Conservation (phyloP, 2,329 filamentous ascomycete species). For the Sporothrix sp. region DNA sequence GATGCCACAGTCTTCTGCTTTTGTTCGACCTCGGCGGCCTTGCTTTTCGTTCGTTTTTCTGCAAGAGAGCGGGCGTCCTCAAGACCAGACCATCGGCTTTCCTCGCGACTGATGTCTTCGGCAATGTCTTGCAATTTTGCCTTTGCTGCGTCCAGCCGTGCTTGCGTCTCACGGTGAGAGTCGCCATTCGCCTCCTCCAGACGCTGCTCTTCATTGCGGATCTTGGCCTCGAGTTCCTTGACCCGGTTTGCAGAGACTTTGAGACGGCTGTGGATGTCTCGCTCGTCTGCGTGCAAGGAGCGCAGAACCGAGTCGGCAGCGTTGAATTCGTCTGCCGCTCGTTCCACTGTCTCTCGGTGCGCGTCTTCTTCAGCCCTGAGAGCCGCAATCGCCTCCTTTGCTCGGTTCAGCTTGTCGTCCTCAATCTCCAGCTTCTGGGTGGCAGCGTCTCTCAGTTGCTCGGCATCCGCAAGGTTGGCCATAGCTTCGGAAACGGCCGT, state of each 20-base stretch:
- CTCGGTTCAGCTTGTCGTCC: conserved; percentile 35
- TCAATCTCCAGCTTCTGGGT: conserved; percentile 40
- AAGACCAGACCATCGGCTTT: conserved; percentile 24
- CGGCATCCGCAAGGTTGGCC: conserved; percentile 34
- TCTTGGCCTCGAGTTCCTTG: conserved; percentile 36
- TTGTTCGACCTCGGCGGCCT: conserved; percentile 25
- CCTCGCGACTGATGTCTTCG: conserved; percentile 23
- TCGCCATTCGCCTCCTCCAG: conserved; percentile 58
- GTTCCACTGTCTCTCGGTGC: conserved; percentile 36
- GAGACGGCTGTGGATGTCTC: conserved; percentile 51
- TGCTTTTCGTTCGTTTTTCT: conserved; percentile 24
- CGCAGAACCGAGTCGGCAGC: conserved; percentile 19
- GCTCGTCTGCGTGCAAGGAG: conserved; percentile 49
- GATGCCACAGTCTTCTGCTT: conserved; percentile 49
- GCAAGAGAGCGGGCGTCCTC: conserved; percentile 26
- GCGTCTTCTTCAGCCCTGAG: conserved; percentile 38
- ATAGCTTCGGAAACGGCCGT: conserved; percentile 30
- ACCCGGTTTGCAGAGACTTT: conserved; percentile 41
- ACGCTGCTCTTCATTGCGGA: conserved; percentile 47
- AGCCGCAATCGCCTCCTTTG: conserved; percentile 30
- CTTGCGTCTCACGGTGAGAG: conserved; percentile 50
- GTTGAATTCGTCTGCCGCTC: conserved; percentile 43
- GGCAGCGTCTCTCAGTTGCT: conserved; percentile 30
- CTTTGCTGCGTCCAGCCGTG: conserved; percentile 47
- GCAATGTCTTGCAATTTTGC: conserved; percentile 36